Evolutionary conservation across 2,329 filamentous ascomycete species (phyloP), one percentile per base, ranked within the genome.

Genomic region (Aspergillus latus): DNA sequence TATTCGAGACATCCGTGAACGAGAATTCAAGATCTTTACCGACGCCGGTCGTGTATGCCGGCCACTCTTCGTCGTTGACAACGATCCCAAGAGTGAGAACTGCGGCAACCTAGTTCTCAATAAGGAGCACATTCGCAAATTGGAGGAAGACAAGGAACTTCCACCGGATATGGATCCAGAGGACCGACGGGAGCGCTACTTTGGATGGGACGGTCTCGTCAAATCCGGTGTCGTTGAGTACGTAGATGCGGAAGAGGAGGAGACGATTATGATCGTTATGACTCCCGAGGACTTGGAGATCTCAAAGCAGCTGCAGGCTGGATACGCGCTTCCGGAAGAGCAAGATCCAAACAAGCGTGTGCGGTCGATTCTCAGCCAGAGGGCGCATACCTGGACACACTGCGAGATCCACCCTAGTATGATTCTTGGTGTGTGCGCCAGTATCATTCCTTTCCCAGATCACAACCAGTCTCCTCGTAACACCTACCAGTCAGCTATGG

Each of bases 321-420:
- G 88, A 47, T 82, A 86, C 62, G 76, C 81, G 28, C 70, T 85
- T 36, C 76, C 76, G 2, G 82, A 83, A 13, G 85, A 90, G 46
- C 68, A 82, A 72, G 89, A 96, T 65, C 85, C 88, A 45, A 93
- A 96, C 68, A 87, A 88, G 71, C 88, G 94, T 67, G 84, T 99
- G 64, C 94, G 94, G 75, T 92, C 92, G 0, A 88, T 88, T 68
- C 85, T 94, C 42, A 97, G 95, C 68, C 87, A 89, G 21, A 89
- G 88, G 4, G 92, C 93, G 13, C 90, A 95, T 75, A 91, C 88
- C 68, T 97, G 93, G 82, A 99, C 94, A 0, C 95, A 99, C 74
- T 99, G 95, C 75, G 94, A 99, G 77, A 97, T 99, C 72, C 95
- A 99, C 68, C 95, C 94, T 15, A 96, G 92, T 76, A 99, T 99